Conservation (phyloP, 2,329 filamentous ascomycete genomes). For the Byssothecium circinans region DNA sequence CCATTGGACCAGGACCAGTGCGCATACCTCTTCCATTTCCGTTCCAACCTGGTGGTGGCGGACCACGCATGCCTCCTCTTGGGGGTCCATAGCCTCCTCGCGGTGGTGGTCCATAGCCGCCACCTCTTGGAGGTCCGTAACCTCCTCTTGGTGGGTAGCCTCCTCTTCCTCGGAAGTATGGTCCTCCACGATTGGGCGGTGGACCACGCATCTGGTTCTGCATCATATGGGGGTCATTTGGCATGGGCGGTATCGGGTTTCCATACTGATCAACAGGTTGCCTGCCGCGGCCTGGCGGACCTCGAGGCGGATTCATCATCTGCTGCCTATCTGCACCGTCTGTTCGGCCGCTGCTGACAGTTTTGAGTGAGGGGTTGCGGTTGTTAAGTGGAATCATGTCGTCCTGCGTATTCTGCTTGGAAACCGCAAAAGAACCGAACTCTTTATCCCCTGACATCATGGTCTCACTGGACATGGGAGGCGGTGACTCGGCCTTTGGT, state of each 20-base stretch:
- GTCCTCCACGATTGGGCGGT: conserved; percentile 46
- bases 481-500: conserved; percentile 57
- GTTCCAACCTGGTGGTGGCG: conserved; percentile 47
- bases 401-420: conserved; percentile 63
- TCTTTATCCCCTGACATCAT: conserved; percentile 57
- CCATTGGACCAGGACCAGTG: conserved; percentile 40
- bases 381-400: conserved; percentile 72
- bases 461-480: conserved; percentile 57
- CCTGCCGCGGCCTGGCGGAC: conserved; percentile 39
- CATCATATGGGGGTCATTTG: conserved; percentile 49
- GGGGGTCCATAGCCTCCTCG: conserved; percentile 38
- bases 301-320: conserved; percentile 37
- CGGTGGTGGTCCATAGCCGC: conserved; percentile 40
- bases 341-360: conserved; percentile 51
- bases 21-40: conserved; percentile 37
- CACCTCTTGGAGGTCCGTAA: conserved; percentile 39
- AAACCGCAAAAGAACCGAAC: conserved; percentile 66
- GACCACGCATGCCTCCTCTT: conserved; percentile 44
- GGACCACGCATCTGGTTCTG: conserved; percentile 43
- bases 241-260: conserved; percentile 55
- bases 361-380: conserved; percentile 62
- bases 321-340: conserved; percentile 43
- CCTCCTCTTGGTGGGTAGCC: conserved; percentile 42
- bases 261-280: conserved; percentile 65
- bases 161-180: conserved; percentile 43